Evolutionary conservation across 352 stramenopile species (phyloP).

Genomic region (Globisporangium emineosum): DNA sequence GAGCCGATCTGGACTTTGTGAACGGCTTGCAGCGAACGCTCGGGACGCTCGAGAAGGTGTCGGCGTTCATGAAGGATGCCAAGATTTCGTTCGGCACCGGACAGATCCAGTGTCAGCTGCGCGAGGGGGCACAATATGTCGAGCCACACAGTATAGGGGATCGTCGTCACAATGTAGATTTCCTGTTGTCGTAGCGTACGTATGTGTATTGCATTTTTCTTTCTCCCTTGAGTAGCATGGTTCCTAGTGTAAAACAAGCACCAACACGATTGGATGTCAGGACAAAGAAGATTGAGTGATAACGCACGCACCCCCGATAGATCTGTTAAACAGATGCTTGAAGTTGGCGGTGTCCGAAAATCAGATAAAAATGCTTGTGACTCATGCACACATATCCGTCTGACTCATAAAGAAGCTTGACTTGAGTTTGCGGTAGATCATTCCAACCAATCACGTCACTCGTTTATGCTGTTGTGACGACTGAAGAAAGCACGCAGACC

Average conservation of each 20-base stretch:
- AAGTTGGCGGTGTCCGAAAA: neutral
- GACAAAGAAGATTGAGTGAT: neutral
- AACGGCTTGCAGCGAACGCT: constrained; percentile 34
- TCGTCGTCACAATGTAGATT: constrained; percentile 35
- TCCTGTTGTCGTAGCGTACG: constrained; percentile 34
- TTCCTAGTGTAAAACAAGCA: neutral
- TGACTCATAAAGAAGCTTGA: neutral
- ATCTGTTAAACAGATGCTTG: neutral
- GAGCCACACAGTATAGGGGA: neutral
- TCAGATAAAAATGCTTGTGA: neutral
- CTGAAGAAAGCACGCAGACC: neutral
- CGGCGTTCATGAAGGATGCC: constrained; percentile 34
- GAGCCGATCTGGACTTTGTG: constrained; percentile 60
- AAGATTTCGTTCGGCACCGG: constrained; percentile 54
- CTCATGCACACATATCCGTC: neutral
- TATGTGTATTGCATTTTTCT: neutral
- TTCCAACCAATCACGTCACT: neutral
- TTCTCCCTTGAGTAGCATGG: neutral
- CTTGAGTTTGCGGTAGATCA: neutral
- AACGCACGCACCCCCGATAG: neutral
- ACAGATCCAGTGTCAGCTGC: constrained; percentile 34
- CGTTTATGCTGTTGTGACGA: neutral
- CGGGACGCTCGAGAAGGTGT: constrained; percentile 43
- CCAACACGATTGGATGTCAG: neutral
- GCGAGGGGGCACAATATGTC: neutral